Percentiles rank a stretch among this genome's conserved stretches.
Evolutionary conservation across 2,329 filamentous ascomycete genomes (phyloP).

Genomic region (Zymoseptoria brevis): DNA sequence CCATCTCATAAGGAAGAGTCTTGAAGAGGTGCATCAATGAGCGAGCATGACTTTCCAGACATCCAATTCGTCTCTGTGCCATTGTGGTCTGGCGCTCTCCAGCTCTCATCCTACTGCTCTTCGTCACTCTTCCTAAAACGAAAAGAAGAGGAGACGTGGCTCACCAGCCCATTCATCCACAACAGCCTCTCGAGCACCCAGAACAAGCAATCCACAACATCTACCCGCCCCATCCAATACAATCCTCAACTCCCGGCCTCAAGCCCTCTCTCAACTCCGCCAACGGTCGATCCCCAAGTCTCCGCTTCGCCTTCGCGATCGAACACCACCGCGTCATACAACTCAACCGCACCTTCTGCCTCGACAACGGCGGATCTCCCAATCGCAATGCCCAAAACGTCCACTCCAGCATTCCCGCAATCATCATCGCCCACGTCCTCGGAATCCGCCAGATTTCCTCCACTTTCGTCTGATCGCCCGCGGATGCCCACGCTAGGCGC

Average conservation of each 20-base stretch:
- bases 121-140: too few relatives aligned
- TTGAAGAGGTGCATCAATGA: too few relatives aligned
- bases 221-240: constrained; percentile 29
- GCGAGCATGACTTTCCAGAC: too few relatives aligned
- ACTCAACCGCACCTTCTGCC: constrained; percentile 52
- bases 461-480: constrained; percentile 33
- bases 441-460: constrained; percentile 37
- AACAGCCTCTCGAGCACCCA: too few relatives aligned
- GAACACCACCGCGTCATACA: constrained; percentile 72
- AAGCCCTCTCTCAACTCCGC: constrained; percentile 59
- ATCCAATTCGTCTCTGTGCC: too few relatives aligned
- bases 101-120: too few relatives aligned
- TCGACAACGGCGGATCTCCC: constrained; percentile 40
- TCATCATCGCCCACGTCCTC: constrained; percentile 33
- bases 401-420: constrained; percentile 39
- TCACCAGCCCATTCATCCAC: too few relatives aligned
- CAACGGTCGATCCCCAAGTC: constrained; percentile 62
- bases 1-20: background rate
- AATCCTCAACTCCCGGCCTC: constrained; percentile 37
- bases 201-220: constrained; percentile 13
- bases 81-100: too few relatives aligned
- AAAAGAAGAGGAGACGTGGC: too few relatives aligned
- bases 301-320: constrained; percentile 64
- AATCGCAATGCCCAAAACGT: constrained; percentile 36
- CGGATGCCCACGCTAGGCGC: constrained; percentile 39